Evolutionary conservation across 805 yeast genomes (phyloP).

Genomic region (Starmera pachycereana): DNA sequence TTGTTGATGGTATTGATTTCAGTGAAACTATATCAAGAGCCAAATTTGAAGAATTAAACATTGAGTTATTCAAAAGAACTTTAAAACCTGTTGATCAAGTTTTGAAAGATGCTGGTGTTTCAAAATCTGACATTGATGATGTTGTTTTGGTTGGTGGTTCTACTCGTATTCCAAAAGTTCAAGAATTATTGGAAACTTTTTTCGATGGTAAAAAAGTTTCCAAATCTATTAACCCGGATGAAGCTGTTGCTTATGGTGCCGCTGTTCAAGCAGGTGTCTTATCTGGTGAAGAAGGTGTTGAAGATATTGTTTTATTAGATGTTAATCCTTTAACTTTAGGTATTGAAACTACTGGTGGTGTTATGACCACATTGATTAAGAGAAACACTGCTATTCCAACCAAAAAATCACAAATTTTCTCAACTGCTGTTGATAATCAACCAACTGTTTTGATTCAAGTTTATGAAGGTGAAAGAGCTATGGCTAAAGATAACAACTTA

Average conservation of each 20-base stretch:
- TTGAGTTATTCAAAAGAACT: constrained; percentile 88
- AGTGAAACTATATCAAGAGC: constrained; percentile 95
- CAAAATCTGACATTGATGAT: constrained; percentile 82
- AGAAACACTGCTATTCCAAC: constrained; percentile 96
- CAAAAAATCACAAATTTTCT: constrained; percentile 88
- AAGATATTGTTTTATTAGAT: constrained; percentile 81
- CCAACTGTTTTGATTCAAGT: constrained; percentile 92
- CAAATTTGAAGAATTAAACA: constrained; percentile 92
- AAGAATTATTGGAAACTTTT: constrained; percentile 80
- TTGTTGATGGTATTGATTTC: constrained; percentile 91
- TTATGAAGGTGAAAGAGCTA: constrained; percentile 92
- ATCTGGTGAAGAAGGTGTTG: constrained; percentile 91
- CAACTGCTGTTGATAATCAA: constrained; percentile 94
- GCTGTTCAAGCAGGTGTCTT: constrained; percentile 98
- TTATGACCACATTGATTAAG: constrained; percentile 90
- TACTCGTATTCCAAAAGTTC: constrained; percentile 98
- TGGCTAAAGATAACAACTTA: constrained; percentile 87
- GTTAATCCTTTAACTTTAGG: constrained; percentile 92
- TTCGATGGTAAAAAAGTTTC: constrained; percentile 94
- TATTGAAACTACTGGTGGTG: constrained; percentile 96
- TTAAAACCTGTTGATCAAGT: constrained; percentile 95
- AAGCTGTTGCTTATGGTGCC: constrained; percentile 99
- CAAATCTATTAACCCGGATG: constrained; percentile 97
- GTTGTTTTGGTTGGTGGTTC: constrained; percentile 98
- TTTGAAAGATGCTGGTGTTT: constrained; percentile 83